Evolutionary conservation across 768 basidiomycete species (phyloP).

Genomic region (Agaricus blazei): DNA sequence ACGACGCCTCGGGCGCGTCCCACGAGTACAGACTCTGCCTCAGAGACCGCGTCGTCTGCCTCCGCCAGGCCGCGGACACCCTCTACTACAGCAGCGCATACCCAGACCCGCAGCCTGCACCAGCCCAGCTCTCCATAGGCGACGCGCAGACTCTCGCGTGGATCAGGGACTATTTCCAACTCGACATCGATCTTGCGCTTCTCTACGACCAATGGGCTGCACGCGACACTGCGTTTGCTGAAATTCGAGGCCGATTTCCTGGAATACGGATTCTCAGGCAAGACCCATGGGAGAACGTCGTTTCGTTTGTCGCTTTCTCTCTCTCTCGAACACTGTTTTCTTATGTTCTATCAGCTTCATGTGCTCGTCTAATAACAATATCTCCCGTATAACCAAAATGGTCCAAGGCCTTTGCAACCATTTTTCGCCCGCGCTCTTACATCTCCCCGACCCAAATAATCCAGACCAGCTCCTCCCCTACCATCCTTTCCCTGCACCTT

Average conservation of each 20-base stretch:
- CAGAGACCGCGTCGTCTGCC: conserved; percentile 77
- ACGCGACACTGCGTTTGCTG: conserved; percentile 71
- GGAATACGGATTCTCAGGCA: conserved; percentile 89
- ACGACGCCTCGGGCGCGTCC: conserved; percentile 13
- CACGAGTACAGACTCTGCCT: conserved; percentile 77
- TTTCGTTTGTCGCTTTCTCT: conserved; percentile 60
- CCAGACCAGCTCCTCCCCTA: conserved; percentile 35
- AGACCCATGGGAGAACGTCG: conserved; percentile 93
- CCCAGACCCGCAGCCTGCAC: conserved; percentile 38
- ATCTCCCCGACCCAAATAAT: conserved; percentile 29
- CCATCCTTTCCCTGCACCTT: conserved; percentile 84
- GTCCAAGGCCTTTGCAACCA: conserved; percentile 75
- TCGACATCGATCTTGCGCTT: conserved; percentile 63
- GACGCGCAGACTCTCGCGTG: conserved; percentile 68
- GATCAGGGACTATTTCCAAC: conserved; percentile 87
- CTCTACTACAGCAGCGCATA: conserved; percentile 72
- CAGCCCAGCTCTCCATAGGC: conserved; percentile 26
- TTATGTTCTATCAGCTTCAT: conserved; percentile 64
- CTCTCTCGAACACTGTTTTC: neutral
- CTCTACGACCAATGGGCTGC: conserved; percentile 76
- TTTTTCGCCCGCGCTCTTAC: conserved; percentile 68
- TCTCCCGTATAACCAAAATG: conserved; percentile 91
- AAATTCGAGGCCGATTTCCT: conserved; percentile 54
- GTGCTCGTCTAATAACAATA: conserved; percentile 97
- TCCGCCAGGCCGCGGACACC: conserved; percentile 64